Percentiles rank a stretch among this genome's conserved stretches.
Conservation (phyloP, 163 green algal genomes). For the Smithsoniella earleae region DNA sequence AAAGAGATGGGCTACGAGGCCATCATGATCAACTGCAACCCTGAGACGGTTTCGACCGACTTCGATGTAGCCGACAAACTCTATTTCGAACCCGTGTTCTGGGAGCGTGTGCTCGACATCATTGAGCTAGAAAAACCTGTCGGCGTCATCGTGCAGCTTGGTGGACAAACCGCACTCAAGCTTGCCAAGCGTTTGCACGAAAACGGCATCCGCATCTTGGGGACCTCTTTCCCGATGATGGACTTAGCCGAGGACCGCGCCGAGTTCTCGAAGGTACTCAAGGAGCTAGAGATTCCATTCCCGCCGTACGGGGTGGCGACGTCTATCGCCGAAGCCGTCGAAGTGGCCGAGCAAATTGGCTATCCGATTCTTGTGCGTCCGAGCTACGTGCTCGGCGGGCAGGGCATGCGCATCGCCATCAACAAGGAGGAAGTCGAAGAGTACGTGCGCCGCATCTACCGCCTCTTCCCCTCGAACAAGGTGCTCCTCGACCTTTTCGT, state of each 20-base stretch:
- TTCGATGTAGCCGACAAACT: conserved; percentile 94
- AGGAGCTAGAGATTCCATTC: conserved; percentile 82
- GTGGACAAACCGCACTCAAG: conserved; percentile 95
- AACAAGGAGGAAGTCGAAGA: conserved; percentile 67
- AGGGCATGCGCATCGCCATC: conserved; percentile 97
- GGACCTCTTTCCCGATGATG: conserved; percentile 88
- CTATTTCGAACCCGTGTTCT: conserved; percentile 92
- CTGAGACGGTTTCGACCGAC: conserved; percentile 97
- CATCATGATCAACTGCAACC: conserved; percentile 99
- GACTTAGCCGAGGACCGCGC: conserved; percentile 95
- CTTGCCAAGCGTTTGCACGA: conserved; percentile 75
- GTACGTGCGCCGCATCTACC: conserved; percentile 24
- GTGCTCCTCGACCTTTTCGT: conserved; percentile 96
- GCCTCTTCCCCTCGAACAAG: background rate
- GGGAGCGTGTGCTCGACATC: conserved; percentile 98
- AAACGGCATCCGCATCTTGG: conserved; percentile 85
- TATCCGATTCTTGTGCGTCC: conserved; percentile 95
- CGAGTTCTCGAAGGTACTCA: conserved; percentile 84
- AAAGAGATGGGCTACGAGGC: conserved; percentile 83
- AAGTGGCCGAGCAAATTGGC: conserved; percentile 65
- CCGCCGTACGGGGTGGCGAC: conserved; percentile 40
- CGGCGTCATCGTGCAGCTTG: conserved; percentile 98
- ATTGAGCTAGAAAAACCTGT: conserved; percentile 89
- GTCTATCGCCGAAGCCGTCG: conserved; percentile 68
- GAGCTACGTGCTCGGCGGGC: conserved; percentile 89